Evolutionary conservation across 2,329 filamentous ascomycete species (phyloP), one percentile per base, ranked within the genome.

Genomic region (Verticillium nubilum): DNA sequence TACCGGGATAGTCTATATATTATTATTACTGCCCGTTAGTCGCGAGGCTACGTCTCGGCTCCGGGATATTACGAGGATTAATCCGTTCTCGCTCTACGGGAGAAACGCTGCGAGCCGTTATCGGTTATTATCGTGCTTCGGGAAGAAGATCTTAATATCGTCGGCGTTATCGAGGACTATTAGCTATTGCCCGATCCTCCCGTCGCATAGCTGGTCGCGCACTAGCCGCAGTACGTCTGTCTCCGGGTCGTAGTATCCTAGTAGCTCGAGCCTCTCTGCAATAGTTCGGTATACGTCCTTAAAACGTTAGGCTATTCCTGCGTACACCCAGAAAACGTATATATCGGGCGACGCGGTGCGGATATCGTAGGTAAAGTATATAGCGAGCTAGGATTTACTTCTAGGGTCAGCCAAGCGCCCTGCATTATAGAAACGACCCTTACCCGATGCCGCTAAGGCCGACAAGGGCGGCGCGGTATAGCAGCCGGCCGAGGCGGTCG

Each of bases 401-500:
- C 19, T 25, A 5, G 47, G 19, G 4, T 52, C 19, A 26, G 12
- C 17, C 47, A 5, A 13, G 6, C 15, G 47, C 5, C 37, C 37
- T 47, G 47, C 17, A 12, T 27, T 25, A 15, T 52, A 27, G 47
- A 25, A 17, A n/a, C 7, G 7, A n/a, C 6, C 7, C 47, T 27
- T 10, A 52, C 47, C 47, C 47, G 17, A 52, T 23, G 19, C 47
- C 25, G 47, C 47, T 3, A n/a, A 65, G 59, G 26, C 62, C 62
- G 19, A 64, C 56, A 12, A 65, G 59, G 25, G 60, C 59, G n/a
- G 23, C 47, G 23, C 19, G 47, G 47, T 26, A 10, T 10, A 10
- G 28, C 28, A 10, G 28, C 5, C 5, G 28, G n/a, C n/a, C n/a
- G n/a, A 31, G 29, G 29, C 29, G 29, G 29, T 31, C 29, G 29